Evolutionary conservation across 1,284 basidiomycete species (phyloP), one percentile per base, ranked within the genome.

Genomic region (Ganoderma boninense): DNA sequence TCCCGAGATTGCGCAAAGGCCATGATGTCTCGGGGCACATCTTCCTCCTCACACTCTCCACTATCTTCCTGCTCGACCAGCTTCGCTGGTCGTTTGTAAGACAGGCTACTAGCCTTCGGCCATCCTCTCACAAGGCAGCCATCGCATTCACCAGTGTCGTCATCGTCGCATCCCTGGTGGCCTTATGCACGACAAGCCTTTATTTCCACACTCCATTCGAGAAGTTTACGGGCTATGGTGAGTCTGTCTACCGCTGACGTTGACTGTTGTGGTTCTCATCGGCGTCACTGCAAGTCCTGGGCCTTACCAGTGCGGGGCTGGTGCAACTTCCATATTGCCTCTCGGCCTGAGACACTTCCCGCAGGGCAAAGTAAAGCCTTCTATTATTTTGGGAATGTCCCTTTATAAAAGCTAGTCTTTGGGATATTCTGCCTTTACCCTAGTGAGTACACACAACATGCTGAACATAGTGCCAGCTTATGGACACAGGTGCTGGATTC

Each of bases 1-100:
- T 82, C 0, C 92, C 92, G 8, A 82, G 88, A 54, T 80, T 95
- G 75, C 88, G 89, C 77, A 91, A 88, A 71, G 97, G 97, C 0
- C 96, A 98, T 80, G 97, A 99, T 78, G 90, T 99, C 16, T 97
- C 95, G 0, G 97, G 97, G 2, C 97, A 99, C 79, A 88, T 96
- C 35, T 99, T 98, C 84, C 87, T 99, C 72, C 87, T 99, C 74
- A 94, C 94, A 1, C 89, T 98, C 83, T 88, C 92, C n/a, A 84
- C 88, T 10, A 84, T 98, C 23, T 92, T 98, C 79, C 86, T 98
- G 52, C 86, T 90, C 1, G 91, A 96, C 77, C 94, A 97, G 79
- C 80, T 97, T 20, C 77, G 84, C 67, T 79, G 84, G 46, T 88
- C 88, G 29, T 82, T 90, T 68, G 78, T 67, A 67, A 76, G 73